Base-by-base conservation (phyloP, 495 filamentous ascomycete species). In the Penicillium cosmopolitanum region DNA sequence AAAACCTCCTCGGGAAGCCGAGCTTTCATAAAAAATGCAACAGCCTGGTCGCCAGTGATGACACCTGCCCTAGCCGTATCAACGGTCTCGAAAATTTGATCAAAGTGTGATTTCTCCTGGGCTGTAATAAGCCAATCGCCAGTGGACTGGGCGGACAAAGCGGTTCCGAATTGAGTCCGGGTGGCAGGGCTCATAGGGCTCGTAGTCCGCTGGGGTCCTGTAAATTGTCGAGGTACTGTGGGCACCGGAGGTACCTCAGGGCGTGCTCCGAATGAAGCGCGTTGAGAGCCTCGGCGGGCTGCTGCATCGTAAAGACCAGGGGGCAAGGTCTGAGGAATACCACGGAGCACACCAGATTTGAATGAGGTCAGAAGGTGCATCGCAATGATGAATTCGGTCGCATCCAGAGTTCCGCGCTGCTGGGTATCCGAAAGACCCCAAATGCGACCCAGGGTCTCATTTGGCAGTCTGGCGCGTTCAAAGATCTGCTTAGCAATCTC, bases 331-430 rank as follows among this genome's bases (percentile, higher is more conserved):
- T 80, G 88, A 23, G 95, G 95, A 60, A 98, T 80, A 47, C 82
- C 89, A 55, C 88, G 85, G 72, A 98, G 80, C 7, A 84, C 80
- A 25, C 93, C 90, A 21, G 86, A 89, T 77, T 94, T 96, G 72
- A 87, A 92, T 7, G 93, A 97, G 5, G 90, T 90, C 53, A 98
- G 80, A 31, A 98, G 82, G 77, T 98, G 95, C 95, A 98, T 98
- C 11, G 96, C 94, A 65, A 98, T 95, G 65, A 97, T 89, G 71
- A 98, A 98, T 59, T 98, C 95, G 12, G 92, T 94, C 63, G 85
- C 80, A 61, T 90, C 90, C n/a, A 98, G 84, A 35, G 87, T 87
- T 25, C 95, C 96, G 53, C 93, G 85, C 70, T 96, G 91, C 69
- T 97, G 91, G 1, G 90, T 93, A 73, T 98, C 95, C 10, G 93